These are phyloP conservation scores for Corylus heterophylla DNA, from an alignment of 306 rosid genomes.

Conservation along the genomic window DNA sequence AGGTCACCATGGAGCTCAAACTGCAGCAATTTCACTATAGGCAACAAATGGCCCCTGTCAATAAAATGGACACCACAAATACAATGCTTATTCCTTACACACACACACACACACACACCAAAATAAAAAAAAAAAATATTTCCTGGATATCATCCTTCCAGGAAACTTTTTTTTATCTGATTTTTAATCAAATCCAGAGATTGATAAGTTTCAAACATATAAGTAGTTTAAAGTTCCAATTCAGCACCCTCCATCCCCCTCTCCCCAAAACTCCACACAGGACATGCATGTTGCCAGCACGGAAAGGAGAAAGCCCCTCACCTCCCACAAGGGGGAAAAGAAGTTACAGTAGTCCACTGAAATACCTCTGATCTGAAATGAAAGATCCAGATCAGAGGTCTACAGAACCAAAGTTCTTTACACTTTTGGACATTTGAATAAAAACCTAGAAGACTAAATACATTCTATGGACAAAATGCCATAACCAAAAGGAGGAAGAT, in stretches of 20 bases:
- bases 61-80: no score
- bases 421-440: slow-evolving; percentile 16
- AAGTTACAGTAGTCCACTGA: background rate
- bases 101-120: no score
- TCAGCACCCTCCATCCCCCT: background rate
- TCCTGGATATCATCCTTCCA: no score
- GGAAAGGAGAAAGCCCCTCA: background rate
- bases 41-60: no score
- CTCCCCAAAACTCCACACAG: background rate
- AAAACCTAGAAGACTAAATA: slow-evolving; percentile 25
- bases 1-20: no score
- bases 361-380: slow-evolving; percentile 11
- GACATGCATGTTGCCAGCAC: slow-evolving; percentile 3
- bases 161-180: no score
- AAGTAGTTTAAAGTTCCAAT: background rate
- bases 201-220: background rate
- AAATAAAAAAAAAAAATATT: no score
- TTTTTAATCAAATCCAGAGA: background rate
- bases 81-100: background rate
- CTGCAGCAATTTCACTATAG: no score
- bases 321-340: background rate
- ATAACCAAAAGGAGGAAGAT: slow-evolving; percentile 10
- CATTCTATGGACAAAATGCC: slow-evolving; percentile 37
- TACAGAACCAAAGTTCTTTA: slow-evolving; percentile 33
- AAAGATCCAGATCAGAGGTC: slow-evolving; percentile 16